Conservation (phyloP, 2,329 filamentous ascomycete genomes). For the Aspergillus clavatus region DNA sequence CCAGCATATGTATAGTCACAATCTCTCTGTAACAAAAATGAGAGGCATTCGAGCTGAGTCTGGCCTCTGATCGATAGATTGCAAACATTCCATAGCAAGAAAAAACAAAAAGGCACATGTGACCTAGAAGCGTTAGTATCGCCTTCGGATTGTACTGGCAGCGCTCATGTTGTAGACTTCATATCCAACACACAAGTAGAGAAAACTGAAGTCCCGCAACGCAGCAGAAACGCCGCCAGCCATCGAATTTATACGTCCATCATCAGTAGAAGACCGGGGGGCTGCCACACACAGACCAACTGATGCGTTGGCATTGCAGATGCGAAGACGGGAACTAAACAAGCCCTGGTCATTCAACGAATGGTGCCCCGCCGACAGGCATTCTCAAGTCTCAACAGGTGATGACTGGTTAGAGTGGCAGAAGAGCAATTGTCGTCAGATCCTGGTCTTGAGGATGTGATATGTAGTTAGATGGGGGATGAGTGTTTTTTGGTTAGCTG, state of each 20-base stretch:
- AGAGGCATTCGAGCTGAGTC: no score
- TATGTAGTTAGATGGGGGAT: conserved; percentile 5
- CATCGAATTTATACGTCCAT: neutral
- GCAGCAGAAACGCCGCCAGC: neutral
- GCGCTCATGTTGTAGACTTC: neutral
- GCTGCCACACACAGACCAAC: conserved; percentile 24
- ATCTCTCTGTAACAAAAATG: no score
- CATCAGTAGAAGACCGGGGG: no score
- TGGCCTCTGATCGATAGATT: no score
- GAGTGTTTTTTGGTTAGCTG: neutral
- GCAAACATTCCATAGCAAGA: no score
- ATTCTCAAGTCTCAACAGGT: no score
- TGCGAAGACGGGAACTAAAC: conserved; percentile 23
- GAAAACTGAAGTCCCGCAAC: neutral
- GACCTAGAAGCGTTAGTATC: no score
- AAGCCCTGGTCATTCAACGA: conserved; percentile 15
- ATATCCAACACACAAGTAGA: neutral
- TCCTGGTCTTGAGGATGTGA: conserved; percentile 1
- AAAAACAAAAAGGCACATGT: no score
- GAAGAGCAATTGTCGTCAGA: neutral
- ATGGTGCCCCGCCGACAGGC: conserved; percentile 16
- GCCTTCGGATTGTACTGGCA: no score
- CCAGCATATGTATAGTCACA: no score
- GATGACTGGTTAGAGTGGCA: no score
- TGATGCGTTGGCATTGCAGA: conserved; percentile 29